These are phyloP conservation scores for Diaporthe destruens DNA, from an alignment of 2,329 filamentous ascomycete genomes.

Conservation along the genomic window DNA sequence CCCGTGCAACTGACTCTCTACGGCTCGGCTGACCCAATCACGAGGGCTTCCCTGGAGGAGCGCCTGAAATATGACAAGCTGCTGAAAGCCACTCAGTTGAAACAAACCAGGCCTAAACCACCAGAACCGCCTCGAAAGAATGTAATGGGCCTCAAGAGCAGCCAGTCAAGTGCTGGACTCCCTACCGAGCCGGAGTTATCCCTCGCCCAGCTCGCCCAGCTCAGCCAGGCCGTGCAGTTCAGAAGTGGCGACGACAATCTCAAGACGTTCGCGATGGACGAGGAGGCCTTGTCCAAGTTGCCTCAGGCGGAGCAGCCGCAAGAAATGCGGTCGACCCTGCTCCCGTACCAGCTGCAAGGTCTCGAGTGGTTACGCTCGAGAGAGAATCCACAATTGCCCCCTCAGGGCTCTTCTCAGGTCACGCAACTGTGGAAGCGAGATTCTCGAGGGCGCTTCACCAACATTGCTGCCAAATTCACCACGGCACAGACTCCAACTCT, in stretches of 20 bases:
- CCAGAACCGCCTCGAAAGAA: slow-evolving; percentile 61
- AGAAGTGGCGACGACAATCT: slow-evolving; percentile 73
- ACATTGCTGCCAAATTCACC: slow-evolving; percentile 79
- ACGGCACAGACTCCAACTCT: slow-evolving; percentile 69
- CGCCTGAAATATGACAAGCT: slow-evolving; percentile 75
- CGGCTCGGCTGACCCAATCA: slow-evolving; percentile 70
- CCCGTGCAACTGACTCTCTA: slow-evolving; percentile 78
- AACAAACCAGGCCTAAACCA: slow-evolving; percentile 66
- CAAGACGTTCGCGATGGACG: slow-evolving; percentile 78
- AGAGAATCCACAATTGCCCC: slow-evolving; percentile 77
- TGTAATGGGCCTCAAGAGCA: slow-evolving; percentile 55
- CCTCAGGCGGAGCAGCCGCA: slow-evolving; percentile 78
- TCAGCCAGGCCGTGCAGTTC: slow-evolving; percentile 76
- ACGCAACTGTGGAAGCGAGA: slow-evolving; percentile 83
- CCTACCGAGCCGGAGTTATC: slow-evolving; percentile 56
- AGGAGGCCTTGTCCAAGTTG: slow-evolving; percentile 78
- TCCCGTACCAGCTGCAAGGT: slow-evolving; percentile 86
- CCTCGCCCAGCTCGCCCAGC: slow-evolving; percentile 73
- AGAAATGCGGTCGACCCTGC: slow-evolving; percentile 73
- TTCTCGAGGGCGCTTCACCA: slow-evolving; percentile 64
- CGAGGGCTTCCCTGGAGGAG: slow-evolving; percentile 67
- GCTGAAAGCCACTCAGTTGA: slow-evolving; percentile 68
- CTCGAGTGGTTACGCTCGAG: slow-evolving; percentile 85
- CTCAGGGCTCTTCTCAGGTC: slow-evolving; percentile 67
- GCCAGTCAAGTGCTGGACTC: slow-evolving; percentile 55